These are phyloP conservation scores for Elsinoe australis DNA, from an alignment of 2,329 filamentous ascomycete genomes.

Conservation along the genomic window DNA sequence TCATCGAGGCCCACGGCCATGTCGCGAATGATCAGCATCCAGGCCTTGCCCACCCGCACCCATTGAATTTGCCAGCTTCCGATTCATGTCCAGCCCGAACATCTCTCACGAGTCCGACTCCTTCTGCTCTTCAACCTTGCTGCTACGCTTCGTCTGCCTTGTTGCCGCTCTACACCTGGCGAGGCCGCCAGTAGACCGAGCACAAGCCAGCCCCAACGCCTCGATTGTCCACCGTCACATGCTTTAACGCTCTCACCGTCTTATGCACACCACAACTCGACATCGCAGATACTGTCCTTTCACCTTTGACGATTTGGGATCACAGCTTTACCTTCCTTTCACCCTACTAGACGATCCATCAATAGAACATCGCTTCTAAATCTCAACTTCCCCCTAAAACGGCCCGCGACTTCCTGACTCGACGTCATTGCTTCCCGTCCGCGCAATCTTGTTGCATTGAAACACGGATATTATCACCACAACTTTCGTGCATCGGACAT, in stretches of 20 bases:
- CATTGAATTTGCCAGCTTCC: background rate
- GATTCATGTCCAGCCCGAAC: background rate
- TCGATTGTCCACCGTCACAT: slow-evolving; percentile 12
- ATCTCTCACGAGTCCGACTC: background rate
- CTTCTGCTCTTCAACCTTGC: background rate
- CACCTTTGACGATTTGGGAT: background rate
- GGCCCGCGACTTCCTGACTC: slow-evolving; percentile 14
- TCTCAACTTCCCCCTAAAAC: background rate
- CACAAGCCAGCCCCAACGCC: slow-evolving; percentile 13
- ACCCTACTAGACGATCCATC: background rate
- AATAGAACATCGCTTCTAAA: background rate
- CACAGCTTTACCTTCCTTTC: background rate
- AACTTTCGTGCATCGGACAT: background rate
- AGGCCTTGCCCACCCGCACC: no score
- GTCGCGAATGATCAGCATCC: no score
- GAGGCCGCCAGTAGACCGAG: slow-evolving; percentile 7
- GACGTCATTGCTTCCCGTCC: slow-evolving; percentile 12
- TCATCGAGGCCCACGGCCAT: slow-evolving; percentile 1
- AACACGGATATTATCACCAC: background rate
- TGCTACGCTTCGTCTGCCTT: no score
- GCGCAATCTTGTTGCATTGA: slow-evolving; percentile 2
- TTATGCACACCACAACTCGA: slow-evolving; percentile 12
- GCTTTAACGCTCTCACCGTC: slow-evolving; percentile 9
- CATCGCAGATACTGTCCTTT: slow-evolving; percentile 3
- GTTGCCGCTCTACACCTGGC: no score